Evolutionary conservation across 257 asterid genomes (phyloP), one percentile per base, ranked within the genome.

Genomic region (Datura wrightii): DNA sequence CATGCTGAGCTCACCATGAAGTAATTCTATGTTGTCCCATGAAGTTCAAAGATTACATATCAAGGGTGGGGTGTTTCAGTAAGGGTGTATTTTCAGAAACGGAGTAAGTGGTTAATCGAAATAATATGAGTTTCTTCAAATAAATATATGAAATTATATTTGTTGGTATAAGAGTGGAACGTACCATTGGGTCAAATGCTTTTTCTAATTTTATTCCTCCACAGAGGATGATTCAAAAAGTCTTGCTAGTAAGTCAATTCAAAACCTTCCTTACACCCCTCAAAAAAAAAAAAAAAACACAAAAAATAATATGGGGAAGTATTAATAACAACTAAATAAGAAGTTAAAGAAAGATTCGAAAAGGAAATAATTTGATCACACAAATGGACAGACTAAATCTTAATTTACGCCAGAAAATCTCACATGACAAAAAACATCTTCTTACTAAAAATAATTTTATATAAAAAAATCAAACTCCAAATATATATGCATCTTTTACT

Each of bases 1-100:
- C 82, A 50, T 76, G 82, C 82, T 50, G 82, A 76, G 31, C 63
- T 76, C 63, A 76, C 63, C 63, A 76, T 76, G 63, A 76, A 76
- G 8, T 37, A 67, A 13, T 14, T 15, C 24, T 67, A 6, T 36
- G 10, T 10, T 36, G 10, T 67, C 15, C 5, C 78, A 39, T 6
- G 4, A 63, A 31, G 42, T 63, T 63, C 16, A 4, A 63, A 63
- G 10, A 31, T 62, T 34, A 31, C 70, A 15, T 24, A 24, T 24
- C 31, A 24, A 0, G 31, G 31, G 31, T 24, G 31, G 31, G 31
- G 31, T 24, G 31, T 24, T 24, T 24, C 31, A 24, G 31, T 24
- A 24, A 0, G 31, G 31, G 31, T 24, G 31, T 24, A 24, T 24
- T 24, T 24, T 24, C 31, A 24, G 31, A 24, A 24, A 24, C 31